Evolutionary conservation across 352 stramenopile species (phyloP).

Genomic region (Globisporangium cystogenes): DNA sequence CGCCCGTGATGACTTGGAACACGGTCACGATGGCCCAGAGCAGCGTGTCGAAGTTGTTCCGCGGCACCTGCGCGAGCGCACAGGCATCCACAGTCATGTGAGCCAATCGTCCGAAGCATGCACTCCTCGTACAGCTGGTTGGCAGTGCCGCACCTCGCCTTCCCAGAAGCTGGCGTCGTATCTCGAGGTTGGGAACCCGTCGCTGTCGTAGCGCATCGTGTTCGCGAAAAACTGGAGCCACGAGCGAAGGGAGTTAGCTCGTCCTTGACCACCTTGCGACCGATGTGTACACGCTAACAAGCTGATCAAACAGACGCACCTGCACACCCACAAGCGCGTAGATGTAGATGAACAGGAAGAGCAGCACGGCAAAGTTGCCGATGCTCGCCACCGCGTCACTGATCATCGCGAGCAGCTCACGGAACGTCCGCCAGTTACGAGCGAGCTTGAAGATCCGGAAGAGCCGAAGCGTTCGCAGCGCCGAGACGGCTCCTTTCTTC

Average conservation of each 20-base stretch:
- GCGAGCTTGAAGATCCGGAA: constrained; percentile 95
- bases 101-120: too few relatives aligned
- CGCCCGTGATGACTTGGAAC: constrained; percentile 92
- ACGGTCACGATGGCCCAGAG: constrained; percentile 78
- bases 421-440: constrained; percentile 88
- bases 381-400: constrained; percentile 89
- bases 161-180: constrained; percentile 55
- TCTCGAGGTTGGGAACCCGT: constrained; percentile 51
- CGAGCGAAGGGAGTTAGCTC: not conserved
- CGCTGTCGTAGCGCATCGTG: constrained; percentile 88
- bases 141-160: constrained; percentile 27
- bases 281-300: too few relatives aligned
- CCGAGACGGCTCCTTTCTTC: constrained; percentile 68
- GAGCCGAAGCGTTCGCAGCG: constrained; percentile 86
- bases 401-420: constrained; percentile 92
- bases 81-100: not conserved
- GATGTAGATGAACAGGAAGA: constrained; percentile 96
- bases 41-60: constrained; percentile 89
- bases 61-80: constrained; percentile 30
- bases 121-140: not conserved
- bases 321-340: constrained; percentile 90
- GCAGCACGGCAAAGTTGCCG: constrained; percentile 90
- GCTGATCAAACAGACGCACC: constrained; percentile 22
- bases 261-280: not conserved
- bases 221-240: constrained; percentile 90